These are phyloP conservation scores for Coemansia aciculifera DNA, from an alignment of 192 early-diverging fungal genomes.

Conservation along the genomic window DNA sequence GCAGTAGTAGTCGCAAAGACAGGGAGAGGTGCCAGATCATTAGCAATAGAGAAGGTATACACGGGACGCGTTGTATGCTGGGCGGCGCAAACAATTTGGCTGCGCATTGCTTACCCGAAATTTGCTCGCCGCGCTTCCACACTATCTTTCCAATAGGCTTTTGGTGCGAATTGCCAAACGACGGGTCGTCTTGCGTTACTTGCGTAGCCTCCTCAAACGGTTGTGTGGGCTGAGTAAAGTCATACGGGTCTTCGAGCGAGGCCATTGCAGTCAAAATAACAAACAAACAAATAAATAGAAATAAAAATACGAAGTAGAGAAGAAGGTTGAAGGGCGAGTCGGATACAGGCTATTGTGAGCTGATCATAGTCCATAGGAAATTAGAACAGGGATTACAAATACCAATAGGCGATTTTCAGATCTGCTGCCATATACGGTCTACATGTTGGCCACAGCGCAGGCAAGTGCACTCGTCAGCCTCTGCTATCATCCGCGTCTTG, in stretches of 20 bases:
- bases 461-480: slow-evolving; percentile 72
- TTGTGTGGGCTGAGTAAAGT: slow-evolving; percentile 58
- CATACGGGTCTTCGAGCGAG: slow-evolving; percentile 37
- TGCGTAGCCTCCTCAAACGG: slow-evolving; percentile 55
- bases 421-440: slow-evolving; percentile 51
- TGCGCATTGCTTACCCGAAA: slow-evolving; percentile 31
- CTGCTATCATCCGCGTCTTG: slow-evolving; percentile 69
- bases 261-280: slow-evolving; percentile 21
- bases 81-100: not conserved
- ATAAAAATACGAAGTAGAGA: slow-evolving; percentile 1
- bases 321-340: slow-evolving; percentile 1
- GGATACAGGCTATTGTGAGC: not conserved
- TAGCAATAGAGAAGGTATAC: slow-evolving; percentile 4
- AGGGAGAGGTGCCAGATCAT: not conserved
- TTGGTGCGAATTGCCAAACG: slow-evolving; percentile 26
- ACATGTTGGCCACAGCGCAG: slow-evolving; percentile 75
- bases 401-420: not conserved
- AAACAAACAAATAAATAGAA: slow-evolving; percentile 3
- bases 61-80: not conserved
- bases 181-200: slow-evolving; percentile 42
- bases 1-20: not conserved
- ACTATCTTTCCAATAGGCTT: slow-evolving; percentile 55
- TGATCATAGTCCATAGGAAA: not conserved
- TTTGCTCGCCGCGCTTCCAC: slow-evolving; percentile 42
- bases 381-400: not conserved